Evolutionary conservation across 495 filamentous ascomycete species (phyloP).

Genomic region (Darksidea phi): DNA sequence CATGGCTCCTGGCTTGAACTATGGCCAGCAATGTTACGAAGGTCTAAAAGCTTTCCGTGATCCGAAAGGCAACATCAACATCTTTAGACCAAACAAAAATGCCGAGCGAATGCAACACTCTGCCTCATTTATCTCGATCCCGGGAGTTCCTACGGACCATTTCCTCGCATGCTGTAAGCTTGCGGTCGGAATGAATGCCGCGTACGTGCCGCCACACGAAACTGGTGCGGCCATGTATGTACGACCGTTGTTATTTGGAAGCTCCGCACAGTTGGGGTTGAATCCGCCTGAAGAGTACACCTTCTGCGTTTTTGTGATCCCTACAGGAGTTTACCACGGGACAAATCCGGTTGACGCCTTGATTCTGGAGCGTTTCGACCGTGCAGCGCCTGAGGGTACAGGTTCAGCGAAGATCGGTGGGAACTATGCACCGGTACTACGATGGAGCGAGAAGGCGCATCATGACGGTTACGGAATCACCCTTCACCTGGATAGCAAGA

Average conservation of each 20-base stretch:
- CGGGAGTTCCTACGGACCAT: slow-evolving; percentile 66
- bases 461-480: slow-evolving; percentile 79
- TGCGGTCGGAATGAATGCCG: slow-evolving; percentile 81
- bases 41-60: slow-evolving; percentile 88
- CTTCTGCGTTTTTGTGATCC: slow-evolving; percentile 79
- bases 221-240: slow-evolving; percentile 88
- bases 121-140: slow-evolving; percentile 74
- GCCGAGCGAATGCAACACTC: slow-evolving; percentile 77
- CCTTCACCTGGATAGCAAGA: slow-evolving; percentile 79
- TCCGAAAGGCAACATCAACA: slow-evolving; percentile 60
- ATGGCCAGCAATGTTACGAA: slow-evolving; percentile 91
- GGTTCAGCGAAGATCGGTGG: slow-evolving; percentile 74
- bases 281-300: slow-evolving; percentile 85
- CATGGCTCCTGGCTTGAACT: slow-evolving; percentile 87
- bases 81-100: slow-evolving; percentile 81
- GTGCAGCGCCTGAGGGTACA: slow-evolving; percentile 70
- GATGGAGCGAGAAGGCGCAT: slow-evolving; percentile 73
- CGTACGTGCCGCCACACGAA: slow-evolving; percentile 78
- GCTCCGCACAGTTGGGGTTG: slow-evolving; percentile 74
- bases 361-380: slow-evolving; percentile 75
- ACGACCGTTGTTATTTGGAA: slow-evolving; percentile 82
- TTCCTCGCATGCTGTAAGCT: slow-evolving; percentile 73
- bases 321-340: slow-evolving; percentile 87
- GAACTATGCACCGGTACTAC: slow-evolving; percentile 79
- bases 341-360: slow-evolving; percentile 75